Evolutionary conservation across 2,329 filamentous ascomycete genomes (phyloP).

Genomic region (Rhytidhysteron rufulum): DNA sequence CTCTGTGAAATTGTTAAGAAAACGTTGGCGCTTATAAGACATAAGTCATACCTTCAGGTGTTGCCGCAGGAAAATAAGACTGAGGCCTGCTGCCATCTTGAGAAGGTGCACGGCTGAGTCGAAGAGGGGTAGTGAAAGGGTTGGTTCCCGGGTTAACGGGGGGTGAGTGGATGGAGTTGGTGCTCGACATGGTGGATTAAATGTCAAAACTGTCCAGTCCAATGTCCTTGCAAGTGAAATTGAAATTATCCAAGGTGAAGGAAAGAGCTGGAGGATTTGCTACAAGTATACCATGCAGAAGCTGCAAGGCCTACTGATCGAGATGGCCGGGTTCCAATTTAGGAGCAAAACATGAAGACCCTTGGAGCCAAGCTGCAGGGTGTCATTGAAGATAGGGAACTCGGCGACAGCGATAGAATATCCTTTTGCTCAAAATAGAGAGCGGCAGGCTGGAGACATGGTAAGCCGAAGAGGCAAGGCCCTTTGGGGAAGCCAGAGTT

Average conservation of each 20-base stretch:
- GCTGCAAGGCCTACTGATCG: not conserved
- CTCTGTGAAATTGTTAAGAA: constrained; percentile 3
- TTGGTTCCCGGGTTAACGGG: constrained; percentile 13
- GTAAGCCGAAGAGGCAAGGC: not conserved
- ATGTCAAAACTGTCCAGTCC: not conserved
- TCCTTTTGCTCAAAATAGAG: not conserved
- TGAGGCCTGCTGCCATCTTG: constrained; percentile 11
- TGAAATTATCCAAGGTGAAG: constrained; percentile 3
- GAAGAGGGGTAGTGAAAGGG: constrained; percentile 18
- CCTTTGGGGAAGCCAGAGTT: too few species aligned
- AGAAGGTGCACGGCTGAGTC: constrained; percentile 17
- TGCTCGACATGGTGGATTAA: constrained; percentile 14
- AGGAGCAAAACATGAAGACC: not conserved
- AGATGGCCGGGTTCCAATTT: not conserved
- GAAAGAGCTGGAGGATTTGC: constrained; percentile 4
- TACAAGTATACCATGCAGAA: not conserved
- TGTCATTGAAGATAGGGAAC: not conserved
- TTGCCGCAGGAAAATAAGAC: constrained; percentile 13
- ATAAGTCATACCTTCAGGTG: too few species aligned
- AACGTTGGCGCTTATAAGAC: too few species aligned
- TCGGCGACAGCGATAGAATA: not conserved
- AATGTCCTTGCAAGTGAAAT: not conserved
- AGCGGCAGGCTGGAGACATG: not conserved
- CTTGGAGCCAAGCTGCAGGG: not conserved
- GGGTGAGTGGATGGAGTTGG: constrained; percentile 16